phyloP scores from a whole-genome alignment of 345 rosid genomes.

The Melaleuca alternifolia region DNA sequence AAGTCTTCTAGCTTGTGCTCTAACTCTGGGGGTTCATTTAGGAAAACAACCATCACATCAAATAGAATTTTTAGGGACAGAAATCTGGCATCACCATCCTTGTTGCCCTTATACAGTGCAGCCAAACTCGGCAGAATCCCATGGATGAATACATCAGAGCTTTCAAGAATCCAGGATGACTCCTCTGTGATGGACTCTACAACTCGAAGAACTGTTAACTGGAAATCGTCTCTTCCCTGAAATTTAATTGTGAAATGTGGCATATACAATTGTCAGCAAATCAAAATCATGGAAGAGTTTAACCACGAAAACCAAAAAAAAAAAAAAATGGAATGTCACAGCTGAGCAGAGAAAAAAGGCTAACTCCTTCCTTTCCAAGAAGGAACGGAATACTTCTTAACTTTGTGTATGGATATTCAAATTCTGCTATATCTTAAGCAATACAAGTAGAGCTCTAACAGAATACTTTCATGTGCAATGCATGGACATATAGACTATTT shows the following conservation, averaged over 20 bases:
- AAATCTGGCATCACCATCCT: conserved; percentile 89
- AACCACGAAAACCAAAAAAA: neutral
- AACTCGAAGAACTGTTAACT: conserved; percentile 77
- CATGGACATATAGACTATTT: neutral
- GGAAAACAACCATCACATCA: conserved; percentile 64
- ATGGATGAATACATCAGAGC: conserved; percentile 36
- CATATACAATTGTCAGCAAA: neutral
- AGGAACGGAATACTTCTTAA: neutral
- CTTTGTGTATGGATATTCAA: neutral
- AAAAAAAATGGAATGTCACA: neutral
- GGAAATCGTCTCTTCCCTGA: conserved; percentile 95
- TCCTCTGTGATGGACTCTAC: conserved; percentile 78
- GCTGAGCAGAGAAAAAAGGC: neutral
- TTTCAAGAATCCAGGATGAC: conserved; percentile 41
- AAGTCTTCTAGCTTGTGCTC: conserved; percentile 45
- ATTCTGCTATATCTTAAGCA: neutral
- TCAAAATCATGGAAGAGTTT: neutral
- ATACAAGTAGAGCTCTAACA: neutral
- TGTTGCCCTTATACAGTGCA: conserved; percentile 74
- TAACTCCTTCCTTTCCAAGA: neutral
- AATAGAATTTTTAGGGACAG: conserved; percentile 83
- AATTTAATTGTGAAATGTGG: neutral
- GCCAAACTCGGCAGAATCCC: conserved; percentile 82
- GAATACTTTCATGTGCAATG: neutral
- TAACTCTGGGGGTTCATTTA: conserved; percentile 48